Base-by-base conservation (phyloP, 2,329 filamentous ascomycete genomes). In the Myriosclerotinia duriaeana region DNA sequence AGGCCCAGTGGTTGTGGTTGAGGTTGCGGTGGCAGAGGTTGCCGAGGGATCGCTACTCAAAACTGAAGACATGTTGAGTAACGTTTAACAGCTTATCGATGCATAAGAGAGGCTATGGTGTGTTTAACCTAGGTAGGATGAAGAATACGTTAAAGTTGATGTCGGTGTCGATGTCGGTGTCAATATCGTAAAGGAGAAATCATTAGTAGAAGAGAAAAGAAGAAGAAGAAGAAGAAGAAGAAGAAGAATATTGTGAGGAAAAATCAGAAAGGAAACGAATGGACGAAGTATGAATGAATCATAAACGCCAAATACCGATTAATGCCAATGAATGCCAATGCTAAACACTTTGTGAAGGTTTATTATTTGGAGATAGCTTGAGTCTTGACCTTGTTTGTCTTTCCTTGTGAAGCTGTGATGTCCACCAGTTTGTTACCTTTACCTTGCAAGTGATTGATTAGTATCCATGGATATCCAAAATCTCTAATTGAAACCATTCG, bases 31-130 rank as follows among this genome's bases (percentile, higher is more conserved):
- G 38, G 55, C 20, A 53, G 64, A 66, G 9, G 64, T 66, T 20
- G 26, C 46, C 42, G 44, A 30, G 20, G 64, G 36, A 53, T 26
- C n/a, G 38, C 56, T 53, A 42, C 36, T 44, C 46, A 54, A 12
- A n/a, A n/a, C 36, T 22, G 64, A 55, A 53, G 64, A 64, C 62
- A 64, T 64, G 53, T 56, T 58, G 62, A 64, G 62, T 40, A 42
- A 63, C 44, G 58, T 38, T 50, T 14, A 26, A 38, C n/a, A 38
- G 8, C 30, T 50, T 60, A 60, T 38, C 20, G 34, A 60, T 50
- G 48, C 60, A 63, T 63, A 63, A 63, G 60, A 63, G 22, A 26
- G 36, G 22, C 7, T 22, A n/a, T 59, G 42, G 22, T 36, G 17
- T 48, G 20, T 22, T 22, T 26, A 22, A 59, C 3, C 7, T 22